Evolutionary conservation across 2,329 filamentous ascomycete species (phyloP).

Genomic region (Pseudonectria foliicola): DNA sequence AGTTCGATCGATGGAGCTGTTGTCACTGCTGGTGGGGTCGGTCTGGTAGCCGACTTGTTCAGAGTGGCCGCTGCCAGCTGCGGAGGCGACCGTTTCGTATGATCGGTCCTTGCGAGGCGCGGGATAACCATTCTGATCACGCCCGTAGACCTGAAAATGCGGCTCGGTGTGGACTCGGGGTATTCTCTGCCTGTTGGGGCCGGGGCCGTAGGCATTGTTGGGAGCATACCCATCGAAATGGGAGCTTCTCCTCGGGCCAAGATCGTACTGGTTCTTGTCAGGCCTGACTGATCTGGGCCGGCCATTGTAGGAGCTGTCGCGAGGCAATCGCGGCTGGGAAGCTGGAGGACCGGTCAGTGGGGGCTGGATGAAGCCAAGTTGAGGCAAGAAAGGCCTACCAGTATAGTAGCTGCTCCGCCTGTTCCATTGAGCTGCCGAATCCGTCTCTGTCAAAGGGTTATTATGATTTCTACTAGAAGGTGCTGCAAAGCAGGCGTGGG

Average conservation of each 20-base stretch:
- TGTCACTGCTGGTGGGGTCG: slow-evolving; percentile 81
- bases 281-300: slow-evolving; percentile 34
- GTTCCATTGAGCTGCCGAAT: slow-evolving; percentile 42
- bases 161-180: slow-evolving; percentile 42
- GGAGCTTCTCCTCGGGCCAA: slow-evolving; percentile 30
- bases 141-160: slow-evolving; percentile 31
- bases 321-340: slow-evolving; percentile 38
- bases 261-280: slow-evolving; percentile 34
- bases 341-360: slow-evolving; percentile 5
- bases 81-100: slow-evolving; percentile 80
- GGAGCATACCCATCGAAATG: slow-evolving; percentile 39
- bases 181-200: slow-evolving; percentile 19
- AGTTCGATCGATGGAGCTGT: slow-evolving; percentile 78
- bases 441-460: slow-evolving; percentile 31
- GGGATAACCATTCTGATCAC: slow-evolving; percentile 42
- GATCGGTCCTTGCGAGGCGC: slow-evolving; percentile 65
- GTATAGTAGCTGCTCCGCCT: slow-evolving; percentile 56
- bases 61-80: slow-evolving; percentile 64
- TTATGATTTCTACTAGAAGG: background rate
- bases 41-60: slow-evolving; percentile 76
- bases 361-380: background rate
- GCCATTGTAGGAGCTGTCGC: slow-evolving; percentile 45
- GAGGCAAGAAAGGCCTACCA: slow-evolving; percentile 26
- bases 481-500: too few relatives aligned
- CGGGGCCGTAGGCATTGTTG: slow-evolving; percentile 24